A percentile compares a stretch with the other conserved stretches of the same genome.
phyloP scores from a whole-genome alignment of 2,329 filamentous ascomycete genomes.

The Pseudogymnoascus sp. region DNA sequence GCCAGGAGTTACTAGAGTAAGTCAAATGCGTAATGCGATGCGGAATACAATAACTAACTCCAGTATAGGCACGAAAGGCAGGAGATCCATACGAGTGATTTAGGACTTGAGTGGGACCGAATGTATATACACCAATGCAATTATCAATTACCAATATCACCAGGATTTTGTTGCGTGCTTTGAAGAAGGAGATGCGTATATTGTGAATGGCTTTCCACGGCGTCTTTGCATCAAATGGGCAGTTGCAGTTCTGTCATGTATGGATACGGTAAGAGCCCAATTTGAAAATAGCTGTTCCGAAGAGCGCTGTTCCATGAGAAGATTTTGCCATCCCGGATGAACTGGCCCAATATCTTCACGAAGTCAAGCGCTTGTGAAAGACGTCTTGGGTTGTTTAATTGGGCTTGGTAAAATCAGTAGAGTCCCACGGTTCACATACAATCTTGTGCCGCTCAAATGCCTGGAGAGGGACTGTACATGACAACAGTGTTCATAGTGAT shows the following conservation, averaged over 20 bases:
- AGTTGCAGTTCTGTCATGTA: not conserved
- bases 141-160: not conserved
- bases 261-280: not conserved
- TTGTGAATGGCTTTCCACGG: not conserved
- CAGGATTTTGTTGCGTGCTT: not conserved
- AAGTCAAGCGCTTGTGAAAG: not conserved
- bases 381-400: not conserved
- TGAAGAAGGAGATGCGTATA: not conserved
- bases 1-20: constrained; percentile 55
- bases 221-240: not conserved
- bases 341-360: not conserved
- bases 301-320: not conserved
- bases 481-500: not conserved
- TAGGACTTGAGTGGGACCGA: not conserved
- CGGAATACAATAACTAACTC: constrained; percentile 17
- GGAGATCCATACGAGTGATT: constrained; percentile 11
- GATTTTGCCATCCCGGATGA: not conserved
- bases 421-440: not conserved
- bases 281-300: not conserved
- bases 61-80: constrained; percentile 40
- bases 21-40: constrained; percentile 29
- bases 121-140: constrained; percentile 13
- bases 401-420: not conserved
- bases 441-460: not conserved
- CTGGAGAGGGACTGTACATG: not conserved